Conservation (phyloP, 306 rosid species). For the cucumber (Cucumis sativus) region Cucumber_9930_V3 NC_026656.2:11376001-11376500, state of each 20-base stretch:
- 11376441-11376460: conserved; percentile 34
- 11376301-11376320: background rate
- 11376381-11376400: background rate
- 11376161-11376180: background rate
- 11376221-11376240: background rate
- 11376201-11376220: background rate
- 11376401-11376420: background rate
- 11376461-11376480: background rate
- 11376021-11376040: too few relatives aligned
- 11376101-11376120: too few relatives aligned
- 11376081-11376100: too few relatives aligned
- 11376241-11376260: conserved; percentile 14
- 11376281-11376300: background rate
- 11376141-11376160: background rate
- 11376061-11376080: background rate
- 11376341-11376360: background rate
- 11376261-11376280: conserved; percentile 18
- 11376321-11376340: background rate
- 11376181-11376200: background rate
- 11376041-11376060: background rate
- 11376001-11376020: too few relatives aligned
- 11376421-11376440: background rate
- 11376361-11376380: background rate
- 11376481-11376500: background rate
- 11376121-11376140: background rate